Percentiles rank a stretch among this genome's conserved stretches.
These are phyloP conservation scores for Phaeotremella fagi DNA, from an alignment of 768 basidiomycete genomes.

Conservation along the genomic window DNA sequence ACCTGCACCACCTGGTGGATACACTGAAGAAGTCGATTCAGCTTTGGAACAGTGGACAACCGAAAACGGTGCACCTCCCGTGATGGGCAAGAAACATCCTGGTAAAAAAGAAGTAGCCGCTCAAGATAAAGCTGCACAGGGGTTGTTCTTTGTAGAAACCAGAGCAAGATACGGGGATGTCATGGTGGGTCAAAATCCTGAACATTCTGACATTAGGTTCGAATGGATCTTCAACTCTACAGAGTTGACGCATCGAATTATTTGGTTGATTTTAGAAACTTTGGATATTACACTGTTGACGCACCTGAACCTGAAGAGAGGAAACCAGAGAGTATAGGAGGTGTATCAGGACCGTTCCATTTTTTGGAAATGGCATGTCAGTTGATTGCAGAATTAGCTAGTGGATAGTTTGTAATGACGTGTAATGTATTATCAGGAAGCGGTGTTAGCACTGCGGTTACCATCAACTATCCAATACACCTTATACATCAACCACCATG, in stretches of 20 bases:
- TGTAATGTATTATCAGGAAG: not conserved
- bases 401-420: constrained; percentile 17
- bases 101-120: constrained; percentile 48
- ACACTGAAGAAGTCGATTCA: constrained; percentile 61
- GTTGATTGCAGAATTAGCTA: constrained; percentile 85
- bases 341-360: constrained; percentile 66
- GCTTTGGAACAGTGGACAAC: constrained; percentile 60
- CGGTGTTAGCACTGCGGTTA: not conserved
- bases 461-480: not conserved
- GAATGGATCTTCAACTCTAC: constrained; percentile 97
- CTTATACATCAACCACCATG: constrained; percentile 16
- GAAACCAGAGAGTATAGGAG: constrained; percentile 37
- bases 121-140: constrained; percentile 50
- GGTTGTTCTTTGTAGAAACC: constrained; percentile 89
- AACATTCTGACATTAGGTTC: constrained; percentile 56
- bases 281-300: constrained; percentile 67
- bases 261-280: constrained; percentile 96
- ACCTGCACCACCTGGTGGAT: constrained; percentile 41
- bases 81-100: constrained; percentile 53
- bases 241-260: constrained; percentile 95
- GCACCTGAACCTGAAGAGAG: constrained; percentile 4
- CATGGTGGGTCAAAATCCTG: constrained; percentile 60
- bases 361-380: constrained; percentile 95
- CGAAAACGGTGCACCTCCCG: constrained; percentile 48
- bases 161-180: constrained; percentile 82